These are phyloP conservation scores for Rubia tinctorum DNA, from an alignment of 305 asterid species.

Conservation along the genomic window DNA sequence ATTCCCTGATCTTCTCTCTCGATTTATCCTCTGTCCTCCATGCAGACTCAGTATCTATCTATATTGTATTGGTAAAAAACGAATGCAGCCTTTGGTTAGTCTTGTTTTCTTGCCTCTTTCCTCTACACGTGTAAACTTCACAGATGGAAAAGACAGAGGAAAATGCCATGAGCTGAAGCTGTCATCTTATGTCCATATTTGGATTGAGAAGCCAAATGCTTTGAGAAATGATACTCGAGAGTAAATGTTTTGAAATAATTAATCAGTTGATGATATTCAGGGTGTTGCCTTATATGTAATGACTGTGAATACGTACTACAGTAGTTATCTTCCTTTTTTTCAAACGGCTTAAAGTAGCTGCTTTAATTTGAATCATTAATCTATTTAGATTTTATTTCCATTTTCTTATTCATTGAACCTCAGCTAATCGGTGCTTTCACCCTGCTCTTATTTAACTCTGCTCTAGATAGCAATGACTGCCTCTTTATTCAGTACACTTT, in stretches of 20 bases:
- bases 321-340: neutral
- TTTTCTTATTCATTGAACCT: neutral
- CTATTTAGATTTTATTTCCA: neutral
- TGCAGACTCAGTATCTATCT: constrained; percentile 48
- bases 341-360: neutral
- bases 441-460: neutral
- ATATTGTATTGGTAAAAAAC: constrained; percentile 54
- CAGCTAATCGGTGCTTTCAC: neutral
- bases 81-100: constrained; percentile 65
- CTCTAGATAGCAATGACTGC: neutral
- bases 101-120: neutral
- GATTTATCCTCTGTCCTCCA: constrained; percentile 54
- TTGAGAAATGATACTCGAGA: neutral
- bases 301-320: neutral
- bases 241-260: neutral
- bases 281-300: neutral
- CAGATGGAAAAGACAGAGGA: neutral
- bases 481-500: neutral
- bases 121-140: neutral
- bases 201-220: neutral
- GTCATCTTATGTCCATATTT: neutral
- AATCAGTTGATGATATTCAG: neutral
- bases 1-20: constrained; percentile 46
- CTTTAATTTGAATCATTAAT: neutral
- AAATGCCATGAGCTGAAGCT: no score